phyloP scores from a whole-genome alignment of 441 rosid genomes.

The Omphalea diandra region DNA sequence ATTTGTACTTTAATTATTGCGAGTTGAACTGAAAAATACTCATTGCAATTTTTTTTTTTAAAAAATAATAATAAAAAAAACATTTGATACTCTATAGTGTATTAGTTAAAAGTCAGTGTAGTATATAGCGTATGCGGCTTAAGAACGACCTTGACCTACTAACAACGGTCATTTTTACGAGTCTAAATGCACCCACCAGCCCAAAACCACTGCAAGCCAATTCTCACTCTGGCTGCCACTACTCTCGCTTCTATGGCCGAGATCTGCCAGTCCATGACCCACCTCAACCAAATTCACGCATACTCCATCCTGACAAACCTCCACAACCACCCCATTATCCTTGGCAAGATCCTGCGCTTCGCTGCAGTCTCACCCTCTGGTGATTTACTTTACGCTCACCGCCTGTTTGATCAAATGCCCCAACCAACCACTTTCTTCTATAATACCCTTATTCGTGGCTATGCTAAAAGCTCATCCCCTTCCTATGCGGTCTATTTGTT shows the following conservation, averaged over 20 bases:
- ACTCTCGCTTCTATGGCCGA: constrained; percentile 22
- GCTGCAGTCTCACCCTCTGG: constrained; percentile 19
- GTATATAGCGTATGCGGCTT: neutral
- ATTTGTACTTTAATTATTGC: too few relatives aligned
- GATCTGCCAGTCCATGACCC: constrained; percentile 19
- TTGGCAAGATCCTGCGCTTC: constrained; percentile 23
- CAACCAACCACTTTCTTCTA: constrained; percentile 24
- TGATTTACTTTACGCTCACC: constrained; percentile 20
- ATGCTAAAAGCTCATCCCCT: constrained; percentile 25
- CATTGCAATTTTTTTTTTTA: too few relatives aligned
- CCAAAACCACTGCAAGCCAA: constrained; percentile 16
- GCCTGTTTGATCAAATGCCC: constrained; percentile 23
- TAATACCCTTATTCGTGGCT: constrained; percentile 28
- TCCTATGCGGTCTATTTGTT: constrained; percentile 1
- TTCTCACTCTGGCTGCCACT: constrained; percentile 7
- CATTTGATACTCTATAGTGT: too few relatives aligned
- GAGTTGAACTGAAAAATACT: too few relatives aligned
- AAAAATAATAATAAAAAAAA: too few relatives aligned
- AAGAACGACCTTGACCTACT: neutral
- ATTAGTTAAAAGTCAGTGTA: too few relatives aligned
- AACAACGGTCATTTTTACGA: neutral
- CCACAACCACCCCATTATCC: constrained; percentile 11
- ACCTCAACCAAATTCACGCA: constrained; percentile 28
- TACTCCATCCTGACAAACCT: constrained; percentile 5
- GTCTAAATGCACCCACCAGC: neutral